These are phyloP conservation scores for Cryptosporidium ubiquitum DNA, from an alignment of 169 alveolate genomes.

Conservation along the genomic window DNA sequence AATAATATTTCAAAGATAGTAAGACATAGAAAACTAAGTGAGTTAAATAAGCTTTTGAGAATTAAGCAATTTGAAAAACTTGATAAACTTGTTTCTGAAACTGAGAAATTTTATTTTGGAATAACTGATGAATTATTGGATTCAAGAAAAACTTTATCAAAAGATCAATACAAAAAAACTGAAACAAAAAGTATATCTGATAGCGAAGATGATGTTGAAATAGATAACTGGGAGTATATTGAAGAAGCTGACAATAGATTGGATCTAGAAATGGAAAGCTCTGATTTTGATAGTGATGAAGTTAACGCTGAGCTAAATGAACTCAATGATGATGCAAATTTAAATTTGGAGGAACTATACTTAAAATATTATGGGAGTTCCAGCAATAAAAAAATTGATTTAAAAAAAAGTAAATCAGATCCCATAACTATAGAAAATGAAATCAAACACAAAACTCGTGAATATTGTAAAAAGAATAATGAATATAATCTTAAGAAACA, in stretches of 20 bases:
- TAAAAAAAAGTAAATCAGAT: not conserved
- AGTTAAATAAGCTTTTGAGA: conserved; percentile 26
- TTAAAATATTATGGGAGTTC: conserved; percentile 30
- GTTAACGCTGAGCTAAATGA: conserved; percentile 73
- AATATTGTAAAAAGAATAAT: not conserved
- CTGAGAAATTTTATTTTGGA: conserved; percentile 24
- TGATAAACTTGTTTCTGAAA: conserved; percentile 51
- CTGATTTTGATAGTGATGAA: conserved; percentile 61
- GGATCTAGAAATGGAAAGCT: conserved; percentile 62
- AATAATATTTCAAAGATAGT: conserved; percentile 35
- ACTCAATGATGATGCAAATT: conserved; percentile 71
- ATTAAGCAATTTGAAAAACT: conserved; percentile 62
- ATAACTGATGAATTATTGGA: not conserved
- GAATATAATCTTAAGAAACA: not conserved
- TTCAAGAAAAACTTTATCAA: not conserved
- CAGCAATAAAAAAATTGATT: not conserved
- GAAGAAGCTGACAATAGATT: conserved; percentile 55
- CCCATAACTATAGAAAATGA: not conserved
- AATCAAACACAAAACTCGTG: not conserved
- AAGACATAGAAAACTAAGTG: conserved; percentile 42
- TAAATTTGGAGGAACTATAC: conserved; percentile 58
- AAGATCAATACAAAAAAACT: not conserved
- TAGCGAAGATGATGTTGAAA: conserved; percentile 44
- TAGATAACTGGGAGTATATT: conserved; percentile 10
- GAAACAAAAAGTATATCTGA: conserved; percentile 33